Evolutionary conservation across 495 filamentous ascomycete genomes (phyloP).

Genomic region (Pyronema omphalodes): DNA sequence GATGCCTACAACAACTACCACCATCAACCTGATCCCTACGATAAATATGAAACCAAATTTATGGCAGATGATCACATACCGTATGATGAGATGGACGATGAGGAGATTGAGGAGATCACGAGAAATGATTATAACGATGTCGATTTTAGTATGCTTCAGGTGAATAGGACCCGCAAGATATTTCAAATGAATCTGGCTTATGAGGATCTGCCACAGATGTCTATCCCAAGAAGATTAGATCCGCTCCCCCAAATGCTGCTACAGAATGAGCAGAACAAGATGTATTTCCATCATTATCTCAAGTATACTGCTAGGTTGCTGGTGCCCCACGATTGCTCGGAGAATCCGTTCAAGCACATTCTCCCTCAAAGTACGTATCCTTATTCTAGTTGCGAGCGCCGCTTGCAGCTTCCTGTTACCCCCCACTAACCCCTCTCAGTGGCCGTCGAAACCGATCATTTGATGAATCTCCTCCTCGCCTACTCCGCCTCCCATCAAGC

Average conservation of each 20-base stretch:
- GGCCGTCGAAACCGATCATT: conserved; percentile 46
- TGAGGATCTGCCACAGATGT: conserved; percentile 30
- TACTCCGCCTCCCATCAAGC: conserved; percentile 73
- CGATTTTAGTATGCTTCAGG: conserved; percentile 38
- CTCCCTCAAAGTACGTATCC: conserved; percentile 44
- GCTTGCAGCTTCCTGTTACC: conserved; percentile 2
- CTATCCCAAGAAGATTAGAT: conserved; percentile 45
- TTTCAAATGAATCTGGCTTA: conserved; percentile 23
- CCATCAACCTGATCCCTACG: conserved; percentile 5
- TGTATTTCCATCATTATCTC: conserved; percentile 63
- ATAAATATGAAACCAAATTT: not conserved
- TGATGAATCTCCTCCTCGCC: conserved; percentile 61
- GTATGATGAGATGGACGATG: conserved; percentile 14
- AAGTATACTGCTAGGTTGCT: conserved; percentile 52
- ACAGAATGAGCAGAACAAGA: conserved; percentile 56
- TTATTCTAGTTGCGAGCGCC: not conserved
- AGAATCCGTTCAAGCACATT: conserved; percentile 49
- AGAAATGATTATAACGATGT: conserved; percentile 15
- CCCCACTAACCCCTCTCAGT: conserved; percentile 26
- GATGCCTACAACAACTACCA: conserved; percentile 5
- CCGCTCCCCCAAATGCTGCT: conserved; percentile 50
- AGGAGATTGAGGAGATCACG: conserved; percentile 23
- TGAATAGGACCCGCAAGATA: conserved; percentile 37
- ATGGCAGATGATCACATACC: not conserved
- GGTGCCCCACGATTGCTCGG: conserved; percentile 51